Conservation (phyloP, 1,139 yeast species). For the Debaryomycetaceae sp. region DNA sequence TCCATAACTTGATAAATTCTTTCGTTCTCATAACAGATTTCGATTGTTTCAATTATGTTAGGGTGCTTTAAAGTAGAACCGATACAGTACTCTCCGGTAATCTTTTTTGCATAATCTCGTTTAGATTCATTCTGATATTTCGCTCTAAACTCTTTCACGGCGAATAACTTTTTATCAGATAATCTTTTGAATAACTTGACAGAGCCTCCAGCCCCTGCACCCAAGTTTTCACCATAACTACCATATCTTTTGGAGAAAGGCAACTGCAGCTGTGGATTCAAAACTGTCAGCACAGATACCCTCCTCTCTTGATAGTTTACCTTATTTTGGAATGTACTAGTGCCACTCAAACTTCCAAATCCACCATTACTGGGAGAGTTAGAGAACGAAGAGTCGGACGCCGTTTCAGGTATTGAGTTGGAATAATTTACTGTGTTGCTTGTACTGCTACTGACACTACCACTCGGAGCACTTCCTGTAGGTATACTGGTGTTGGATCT, state of each 20-base stretch:
- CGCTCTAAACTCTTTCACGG: constrained; percentile 87
- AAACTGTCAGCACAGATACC: constrained; percentile 33
- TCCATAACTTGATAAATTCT: constrained; percentile 92
- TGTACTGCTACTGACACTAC: constrained; percentile 9
- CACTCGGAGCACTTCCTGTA: constrained; percentile 14
- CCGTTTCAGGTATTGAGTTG: constrained; percentile 23
- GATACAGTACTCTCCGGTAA: constrained; percentile 93
- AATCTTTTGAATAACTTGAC: constrained; percentile 72
- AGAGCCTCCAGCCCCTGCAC: constrained; percentile 97
- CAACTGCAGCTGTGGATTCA: constrained; percentile 28
- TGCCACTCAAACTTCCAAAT: constrained; percentile 23
- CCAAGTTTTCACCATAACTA: constrained; percentile 79
- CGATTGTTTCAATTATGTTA: constrained; percentile 86
- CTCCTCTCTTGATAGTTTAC: constrained; percentile 35
- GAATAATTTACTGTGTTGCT: constrained; percentile 15
- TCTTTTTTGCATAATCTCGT: constrained; percentile 88
- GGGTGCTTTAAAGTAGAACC: constrained; percentile 96
- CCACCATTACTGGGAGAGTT: constrained; percentile 27
- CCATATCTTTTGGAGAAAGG: constrained; percentile 77
- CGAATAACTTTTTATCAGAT: constrained; percentile 70
- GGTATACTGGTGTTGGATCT: constrained; percentile 16
- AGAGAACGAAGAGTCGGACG: constrained; percentile 30
- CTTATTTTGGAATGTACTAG: constrained; percentile 28
- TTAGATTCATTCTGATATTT: constrained; percentile 72
- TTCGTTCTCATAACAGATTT: constrained; percentile 85